Conservation (phyloP, 1,284 basidiomycete genomes). For the Phellopilus nigrolimitatus region DNA sequence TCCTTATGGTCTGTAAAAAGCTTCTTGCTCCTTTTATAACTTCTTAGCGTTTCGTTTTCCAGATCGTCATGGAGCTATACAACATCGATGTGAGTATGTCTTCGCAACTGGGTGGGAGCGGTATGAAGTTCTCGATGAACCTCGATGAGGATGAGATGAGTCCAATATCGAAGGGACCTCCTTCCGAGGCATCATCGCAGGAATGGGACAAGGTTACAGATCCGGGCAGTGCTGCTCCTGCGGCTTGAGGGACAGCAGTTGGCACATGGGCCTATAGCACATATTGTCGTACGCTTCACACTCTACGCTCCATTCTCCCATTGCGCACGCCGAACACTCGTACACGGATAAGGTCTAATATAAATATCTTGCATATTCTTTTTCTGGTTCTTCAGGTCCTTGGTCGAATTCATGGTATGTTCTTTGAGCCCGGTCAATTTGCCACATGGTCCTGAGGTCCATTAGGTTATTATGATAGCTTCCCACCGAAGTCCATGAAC, state of each 20-base stretch:
- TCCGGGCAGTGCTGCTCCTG: slow-evolving; percentile 50
- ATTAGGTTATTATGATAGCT: slow-evolving; percentile 68
- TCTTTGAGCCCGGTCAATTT: slow-evolving; percentile 12
- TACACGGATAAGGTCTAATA: slow-evolving; percentile 16
- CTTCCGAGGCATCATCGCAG: slow-evolving; percentile 78
- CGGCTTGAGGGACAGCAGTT: slow-evolving; percentile 29
- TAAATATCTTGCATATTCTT: slow-evolving; percentile 11
- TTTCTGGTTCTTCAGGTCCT: slow-evolving; percentile 25
- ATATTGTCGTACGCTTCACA: slow-evolving; percentile 23
- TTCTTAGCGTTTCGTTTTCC: slow-evolving; percentile 17
- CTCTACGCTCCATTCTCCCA: slow-evolving; percentile 21
- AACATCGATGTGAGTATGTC: slow-evolving; percentile 81
- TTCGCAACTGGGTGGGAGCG: slow-evolving; percentile 37
- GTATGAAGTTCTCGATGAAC: slow-evolving; percentile 23
- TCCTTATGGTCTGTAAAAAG: slow-evolving; percentile 74
- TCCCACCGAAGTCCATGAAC: slow-evolving; percentile 67
- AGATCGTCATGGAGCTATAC: slow-evolving; percentile 86
- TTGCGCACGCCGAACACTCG: slow-evolving; percentile 1
- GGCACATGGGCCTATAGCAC: slow-evolving; percentile 7
- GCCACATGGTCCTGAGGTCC: slow-evolving; percentile 25
- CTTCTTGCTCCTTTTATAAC: slow-evolving; percentile 13
- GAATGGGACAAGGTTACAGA: slow-evolving; percentile 83
- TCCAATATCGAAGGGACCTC: slow-evolving; percentile 57
- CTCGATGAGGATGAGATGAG: slow-evolving; percentile 51
- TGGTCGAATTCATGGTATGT: slow-evolving; percentile 27